Percentiles rank a stretch among this genome's conserved stretches.
These are phyloP conservation scores for Cordyceps farinosa DNA, from an alignment of 2,329 filamentous ascomycete genomes.

Conservation along the genomic window DNA sequence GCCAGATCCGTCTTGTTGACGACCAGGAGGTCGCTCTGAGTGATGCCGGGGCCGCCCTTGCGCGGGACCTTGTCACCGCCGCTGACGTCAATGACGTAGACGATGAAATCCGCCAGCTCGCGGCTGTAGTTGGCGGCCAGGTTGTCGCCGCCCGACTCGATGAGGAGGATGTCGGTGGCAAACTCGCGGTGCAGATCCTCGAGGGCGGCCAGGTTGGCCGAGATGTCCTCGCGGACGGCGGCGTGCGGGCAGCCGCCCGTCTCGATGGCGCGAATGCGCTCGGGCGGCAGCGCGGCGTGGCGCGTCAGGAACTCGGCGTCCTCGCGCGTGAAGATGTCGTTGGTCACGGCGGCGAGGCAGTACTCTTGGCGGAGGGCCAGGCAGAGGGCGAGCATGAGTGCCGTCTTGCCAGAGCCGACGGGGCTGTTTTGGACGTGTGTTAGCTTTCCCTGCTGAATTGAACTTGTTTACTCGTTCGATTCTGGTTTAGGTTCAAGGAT, in stretches of 20 bases:
- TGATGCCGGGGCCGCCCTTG: constrained; percentile 96
- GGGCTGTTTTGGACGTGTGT: constrained; percentile 52
- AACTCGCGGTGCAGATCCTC: constrained; percentile 84
- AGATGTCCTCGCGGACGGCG: constrained; percentile 95
- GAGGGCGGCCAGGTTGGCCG: constrained; percentile 84
- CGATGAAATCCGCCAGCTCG: constrained; percentile 94
- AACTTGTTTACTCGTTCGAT: not conserved
- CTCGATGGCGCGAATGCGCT: constrained; percentile 91
- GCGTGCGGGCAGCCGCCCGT: constrained; percentile 97
- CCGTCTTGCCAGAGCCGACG: constrained; percentile 95
- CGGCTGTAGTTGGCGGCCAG: constrained; percentile 94
- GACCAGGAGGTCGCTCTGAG: constrained; percentile 86
- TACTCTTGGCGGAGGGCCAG: constrained; percentile 74
- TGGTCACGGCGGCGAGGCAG: constrained; percentile 92
- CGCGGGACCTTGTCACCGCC: constrained; percentile 95
- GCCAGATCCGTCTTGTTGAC: constrained; percentile 98
- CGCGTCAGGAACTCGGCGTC: constrained; percentile 96
- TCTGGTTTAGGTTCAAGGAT: not conserved
- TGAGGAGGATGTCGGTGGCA: constrained; percentile 77
- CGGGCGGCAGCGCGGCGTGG: constrained; percentile 75
- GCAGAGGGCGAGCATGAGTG: constrained; percentile 92
- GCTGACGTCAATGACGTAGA: constrained; percentile 97
- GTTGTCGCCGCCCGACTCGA: constrained; percentile 95
- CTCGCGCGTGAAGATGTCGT: constrained; percentile 98
- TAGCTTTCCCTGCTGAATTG: not conserved